Evolutionary conservation across 192 early-diverging fungal genomes (phyloP), one percentile per base, ranked within the genome.

Genomic region (Podila epicladia): DNA sequence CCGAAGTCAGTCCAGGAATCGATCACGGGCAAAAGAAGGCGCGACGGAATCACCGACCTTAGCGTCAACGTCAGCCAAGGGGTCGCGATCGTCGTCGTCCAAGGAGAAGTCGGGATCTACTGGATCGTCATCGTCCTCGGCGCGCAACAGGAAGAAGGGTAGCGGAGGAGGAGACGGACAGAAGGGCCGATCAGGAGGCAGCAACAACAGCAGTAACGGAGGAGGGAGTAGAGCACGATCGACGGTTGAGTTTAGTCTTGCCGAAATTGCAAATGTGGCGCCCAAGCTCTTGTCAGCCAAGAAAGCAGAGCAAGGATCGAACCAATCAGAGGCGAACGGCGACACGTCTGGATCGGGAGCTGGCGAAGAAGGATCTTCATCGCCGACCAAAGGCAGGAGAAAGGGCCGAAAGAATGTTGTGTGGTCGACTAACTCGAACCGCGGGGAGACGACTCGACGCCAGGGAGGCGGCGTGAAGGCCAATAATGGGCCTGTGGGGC

Each of bases 241-340:
- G 4, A 48, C 71, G 26, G 77, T 80, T 4, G 71, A 80, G 37
- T 73, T 80, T 61, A 73, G 71, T 26, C 32, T 80, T 22, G 77
- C 71, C 5, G 77, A 80, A 4, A 80, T 80, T 73, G 77, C 77
- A 5, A 79, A 64, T 49, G 70, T 50, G 7, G 65, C 70, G 12
- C 75, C 75, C 7, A 71, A 79, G 22, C 58, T 72, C 12, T 51
- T 79, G 22, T 48, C 61, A 1, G 24, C 59, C 28, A 38, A 2
- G 3, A 72, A 72, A 58, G 28, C 65, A 1, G 62, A 68, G 9
- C 66, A 59, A 24, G 64, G 59, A 4, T 55, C 37, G 3, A 55
- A 55, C 24, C n/a, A 26, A 22, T 55, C 53, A 2, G 20, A 55
- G 20, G 53, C 24, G 6, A n/a, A 55, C 26, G 53, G 53, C 0